phyloP scores from a whole-genome alignment of 495 filamentous ascomycete genomes.

The Penicillium alfredii region DNA sequence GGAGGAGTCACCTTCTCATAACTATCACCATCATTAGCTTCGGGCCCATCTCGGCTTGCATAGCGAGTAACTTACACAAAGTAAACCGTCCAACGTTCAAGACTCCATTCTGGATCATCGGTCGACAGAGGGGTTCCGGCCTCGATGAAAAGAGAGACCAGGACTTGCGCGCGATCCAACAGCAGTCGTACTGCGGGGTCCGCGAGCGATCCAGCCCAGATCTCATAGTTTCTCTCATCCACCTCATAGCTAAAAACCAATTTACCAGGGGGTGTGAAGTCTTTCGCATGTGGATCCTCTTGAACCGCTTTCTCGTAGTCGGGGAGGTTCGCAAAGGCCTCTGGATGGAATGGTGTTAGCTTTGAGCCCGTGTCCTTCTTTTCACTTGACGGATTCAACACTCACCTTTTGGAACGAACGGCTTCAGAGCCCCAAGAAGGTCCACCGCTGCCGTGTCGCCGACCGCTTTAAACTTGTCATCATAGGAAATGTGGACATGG shows the following conservation, averaged over 20 bases:
- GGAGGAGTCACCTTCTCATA: constrained; percentile 59
- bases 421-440: constrained; percentile 56
- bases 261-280: constrained; percentile 58
- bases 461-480: constrained; percentile 65
- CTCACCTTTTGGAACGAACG: constrained; percentile 63
- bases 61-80: constrained; percentile 47
- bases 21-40: constrained; percentile 23
- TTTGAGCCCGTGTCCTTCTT: neutral
- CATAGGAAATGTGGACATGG: constrained; percentile 62
- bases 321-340: constrained; percentile 54
- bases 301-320: constrained; percentile 57
- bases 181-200: constrained; percentile 57
- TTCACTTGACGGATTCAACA: neutral
- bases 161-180: constrained; percentile 71
- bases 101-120: constrained; percentile 65
- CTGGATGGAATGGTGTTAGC: constrained; percentile 26
- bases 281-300: constrained; percentile 42
- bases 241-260: constrained; percentile 46
- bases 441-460: constrained; percentile 66
- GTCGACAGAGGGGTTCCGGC: constrained; percentile 68
- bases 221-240: constrained; percentile 49
- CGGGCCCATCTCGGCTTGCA: no score
- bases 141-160: constrained; percentile 87
- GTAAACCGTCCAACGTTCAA: constrained; percentile 82
- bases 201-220: constrained; percentile 54